Evolutionary conservation across 192 early-diverging fungal genomes (phyloP).

Genomic region (Coemansia sp.): DNA sequence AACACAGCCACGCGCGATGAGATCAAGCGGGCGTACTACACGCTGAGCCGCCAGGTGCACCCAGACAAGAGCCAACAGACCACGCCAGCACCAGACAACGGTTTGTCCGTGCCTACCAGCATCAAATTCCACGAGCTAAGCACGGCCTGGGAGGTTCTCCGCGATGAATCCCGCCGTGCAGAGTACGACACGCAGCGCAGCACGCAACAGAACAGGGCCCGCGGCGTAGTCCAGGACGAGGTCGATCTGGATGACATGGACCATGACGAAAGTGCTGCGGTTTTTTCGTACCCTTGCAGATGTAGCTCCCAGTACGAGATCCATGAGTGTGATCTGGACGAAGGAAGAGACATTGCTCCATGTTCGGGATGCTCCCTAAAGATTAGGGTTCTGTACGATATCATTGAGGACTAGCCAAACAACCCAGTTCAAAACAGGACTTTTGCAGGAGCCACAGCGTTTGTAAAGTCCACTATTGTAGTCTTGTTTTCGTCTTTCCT

Average conservation of each 20-base stretch:
- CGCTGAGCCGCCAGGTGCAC: conserved; percentile 31
- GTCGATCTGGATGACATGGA: conserved; percentile 84
- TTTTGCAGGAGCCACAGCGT: no score
- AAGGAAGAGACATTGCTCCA: conserved; percentile 60
- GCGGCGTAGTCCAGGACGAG: conserved; percentile 67
- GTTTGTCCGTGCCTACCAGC: background rate
- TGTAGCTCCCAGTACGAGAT: conserved; percentile 67
- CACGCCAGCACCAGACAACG: background rate
- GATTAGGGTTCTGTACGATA: conserved; percentile 68
- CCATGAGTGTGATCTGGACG: conserved; percentile 64
- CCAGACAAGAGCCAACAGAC: conserved; percentile 27
- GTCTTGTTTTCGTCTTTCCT: background rate
- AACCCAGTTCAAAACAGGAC: no score
- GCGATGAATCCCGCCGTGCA: conserved; percentile 22
- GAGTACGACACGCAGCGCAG: conserved; percentile 28
- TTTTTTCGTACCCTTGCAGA: conserved; percentile 61
- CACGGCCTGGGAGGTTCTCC: conserved; percentile 43
- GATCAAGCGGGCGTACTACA: conserved; percentile 45
- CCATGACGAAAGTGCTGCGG: conserved; percentile 55
- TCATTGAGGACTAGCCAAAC: conserved; percentile 36
- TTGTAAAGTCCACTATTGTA: background rate
- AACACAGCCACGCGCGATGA: conserved; percentile 22
- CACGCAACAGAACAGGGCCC: conserved; percentile 10
- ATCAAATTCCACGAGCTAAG: conserved; percentile 37
- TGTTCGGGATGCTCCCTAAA: conserved; percentile 71